These are phyloP conservation scores for Alternaria gansuensis DNA, from an alignment of 2,329 filamentous ascomycete genomes.

Conservation along the genomic window DNA sequence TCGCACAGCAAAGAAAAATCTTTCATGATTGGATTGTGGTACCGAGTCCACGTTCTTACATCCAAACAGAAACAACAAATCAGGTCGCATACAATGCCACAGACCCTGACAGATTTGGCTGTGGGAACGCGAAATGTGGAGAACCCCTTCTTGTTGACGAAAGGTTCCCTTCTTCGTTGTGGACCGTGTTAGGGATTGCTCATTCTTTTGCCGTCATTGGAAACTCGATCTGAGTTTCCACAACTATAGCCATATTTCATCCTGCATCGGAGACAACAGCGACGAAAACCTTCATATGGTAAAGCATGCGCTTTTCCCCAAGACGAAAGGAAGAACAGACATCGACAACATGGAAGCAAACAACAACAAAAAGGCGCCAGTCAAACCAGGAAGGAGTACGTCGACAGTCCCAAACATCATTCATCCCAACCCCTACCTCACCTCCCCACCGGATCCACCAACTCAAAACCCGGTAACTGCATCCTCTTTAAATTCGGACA, in stretches of 20 bases:
- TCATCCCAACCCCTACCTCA: background rate
- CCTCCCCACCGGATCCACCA: constrained; percentile 26
- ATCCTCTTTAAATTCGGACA: constrained; percentile 21
- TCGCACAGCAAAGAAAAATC: constrained; percentile 2
- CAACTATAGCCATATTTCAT: background rate
- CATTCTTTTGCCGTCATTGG: background rate
- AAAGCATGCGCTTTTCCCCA: background rate
- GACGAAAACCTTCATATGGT: background rate
- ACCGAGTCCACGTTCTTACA: background rate
- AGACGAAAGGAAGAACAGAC: background rate
- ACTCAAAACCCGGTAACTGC: constrained; percentile 28
- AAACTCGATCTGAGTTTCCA: too few species aligned
- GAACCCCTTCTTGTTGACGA: background rate
- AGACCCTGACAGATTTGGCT: background rate
- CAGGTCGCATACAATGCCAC: background rate
- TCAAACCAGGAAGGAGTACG: background rate
- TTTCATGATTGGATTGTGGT: background rate
- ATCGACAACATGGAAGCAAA: background rate
- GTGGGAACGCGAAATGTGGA: background rate
- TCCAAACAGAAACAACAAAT: background rate
- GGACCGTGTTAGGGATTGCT: background rate
- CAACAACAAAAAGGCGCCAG: background rate
- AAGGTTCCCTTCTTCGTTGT: background rate
- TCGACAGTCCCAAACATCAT: background rate
- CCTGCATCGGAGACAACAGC: background rate